Conservation (phyloP, 192 early-diverging fungal species). For the Tieghemiomyces parasiticus region DNA sequence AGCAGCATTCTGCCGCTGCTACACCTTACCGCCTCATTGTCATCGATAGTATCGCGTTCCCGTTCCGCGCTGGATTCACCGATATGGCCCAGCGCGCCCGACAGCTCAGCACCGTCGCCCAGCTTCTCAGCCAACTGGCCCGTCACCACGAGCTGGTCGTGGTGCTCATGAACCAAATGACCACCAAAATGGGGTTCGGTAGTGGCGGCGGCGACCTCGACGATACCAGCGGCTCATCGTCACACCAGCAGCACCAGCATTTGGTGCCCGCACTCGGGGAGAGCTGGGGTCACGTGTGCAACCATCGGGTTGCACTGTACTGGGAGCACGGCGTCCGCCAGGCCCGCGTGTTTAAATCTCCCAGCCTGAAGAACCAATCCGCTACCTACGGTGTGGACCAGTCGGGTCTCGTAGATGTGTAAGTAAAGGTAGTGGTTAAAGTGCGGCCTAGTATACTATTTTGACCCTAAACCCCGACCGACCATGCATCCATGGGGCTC, state of each 20-base stretch:
- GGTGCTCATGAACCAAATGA: constrained; percentile 23
- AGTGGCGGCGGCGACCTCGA: too few species aligned
- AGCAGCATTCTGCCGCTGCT: constrained; percentile 15
- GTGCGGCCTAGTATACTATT: too few species aligned
- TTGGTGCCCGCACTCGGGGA: constrained; percentile 20
- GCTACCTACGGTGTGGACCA: too few species aligned
- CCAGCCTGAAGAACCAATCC: constrained; percentile 12
- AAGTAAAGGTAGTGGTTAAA: too few species aligned
- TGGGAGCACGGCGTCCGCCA: constrained; percentile 8
- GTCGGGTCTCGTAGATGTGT: too few species aligned
- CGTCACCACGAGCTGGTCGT: constrained; percentile 13
- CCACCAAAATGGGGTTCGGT: constrained; percentile 14
- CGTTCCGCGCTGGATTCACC: constrained; percentile 19
- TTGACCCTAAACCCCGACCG: too few species aligned
- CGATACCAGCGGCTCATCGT: too few species aligned
- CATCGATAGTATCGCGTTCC: constrained; percentile 16
- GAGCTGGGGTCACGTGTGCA: constrained; percentile 17
- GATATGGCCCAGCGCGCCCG: constrained; percentile 16
- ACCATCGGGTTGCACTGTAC: constrained; percentile 14
- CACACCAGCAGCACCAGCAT: background rate
- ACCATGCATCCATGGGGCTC: too few species aligned
- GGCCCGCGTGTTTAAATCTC: constrained; percentile 19
- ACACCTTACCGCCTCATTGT: constrained; percentile 18
- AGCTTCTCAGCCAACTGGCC: constrained; percentile 12
- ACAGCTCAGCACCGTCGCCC: constrained; percentile 13